Evolutionary conservation across 352 stramenopile species (phyloP).

Genomic region (Globisporangium spinosum): DNA sequence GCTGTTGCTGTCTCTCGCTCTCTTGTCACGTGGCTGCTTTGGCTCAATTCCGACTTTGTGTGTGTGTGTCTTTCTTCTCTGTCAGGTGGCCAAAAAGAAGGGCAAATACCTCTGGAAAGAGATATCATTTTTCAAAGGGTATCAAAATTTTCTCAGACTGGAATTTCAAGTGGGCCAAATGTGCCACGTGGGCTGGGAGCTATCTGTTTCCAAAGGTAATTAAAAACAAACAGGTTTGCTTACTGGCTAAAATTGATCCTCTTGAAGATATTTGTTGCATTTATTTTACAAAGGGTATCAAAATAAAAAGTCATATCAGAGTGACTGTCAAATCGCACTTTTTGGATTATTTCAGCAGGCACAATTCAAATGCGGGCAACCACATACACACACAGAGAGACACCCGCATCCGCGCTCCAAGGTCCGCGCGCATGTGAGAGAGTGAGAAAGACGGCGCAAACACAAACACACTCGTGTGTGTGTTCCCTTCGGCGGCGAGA

Average conservation of each 20-base stretch:
- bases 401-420: too few relatives aligned
- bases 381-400: too few relatives aligned
- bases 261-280: background rate
- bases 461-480: too few relatives aligned
- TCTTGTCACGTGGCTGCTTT: conserved; percentile 5
- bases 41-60: conserved; percentile 4
- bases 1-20: background rate
- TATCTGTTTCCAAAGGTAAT: background rate
- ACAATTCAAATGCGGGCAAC: too few relatives aligned
- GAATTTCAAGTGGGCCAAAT: background rate
- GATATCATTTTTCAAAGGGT: background rate
- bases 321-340: too few relatives aligned
- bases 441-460: too few relatives aligned
- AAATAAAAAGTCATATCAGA: too few relatives aligned
- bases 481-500: too few relatives aligned
- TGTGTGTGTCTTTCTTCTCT: background rate
- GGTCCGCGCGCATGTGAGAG: too few relatives aligned
- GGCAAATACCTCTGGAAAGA: background rate
- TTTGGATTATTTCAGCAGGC: too few relatives aligned
- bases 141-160: background rate
- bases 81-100: background rate
- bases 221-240: background rate
- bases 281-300: background rate
- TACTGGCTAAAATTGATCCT: background rate
- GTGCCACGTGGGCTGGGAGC: background rate